Evolutionary conservation across 371 early-diverging fungal species (phyloP).

Genomic region (Mortierella sp.): DNA sequence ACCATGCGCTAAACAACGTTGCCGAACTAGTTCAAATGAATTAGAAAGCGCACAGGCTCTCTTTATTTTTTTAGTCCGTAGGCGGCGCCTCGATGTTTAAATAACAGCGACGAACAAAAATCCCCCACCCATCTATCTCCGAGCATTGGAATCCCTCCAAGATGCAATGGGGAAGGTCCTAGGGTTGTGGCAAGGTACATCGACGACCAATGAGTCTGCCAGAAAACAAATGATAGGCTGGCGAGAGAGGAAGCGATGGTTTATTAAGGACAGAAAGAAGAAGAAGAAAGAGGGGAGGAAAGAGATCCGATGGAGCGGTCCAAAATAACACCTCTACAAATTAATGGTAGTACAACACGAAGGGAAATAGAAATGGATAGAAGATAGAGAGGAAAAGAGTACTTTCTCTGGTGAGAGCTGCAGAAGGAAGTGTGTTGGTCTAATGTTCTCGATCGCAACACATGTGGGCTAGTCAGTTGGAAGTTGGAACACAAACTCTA

Average conservation of each 20-base stretch:
- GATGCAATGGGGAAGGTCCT: too few species aligned
- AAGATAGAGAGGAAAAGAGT: neutral
- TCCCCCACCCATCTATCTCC: neutral
- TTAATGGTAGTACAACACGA: conserved; percentile 3
- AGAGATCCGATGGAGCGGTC: neutral
- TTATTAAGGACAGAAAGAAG: neutral
- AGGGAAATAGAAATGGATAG: neutral
- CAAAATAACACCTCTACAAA: neutral
- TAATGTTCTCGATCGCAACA: conserved; percentile 2
- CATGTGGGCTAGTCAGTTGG: neutral
- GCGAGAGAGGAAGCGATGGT: too few species aligned
- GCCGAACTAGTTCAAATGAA: neutral
- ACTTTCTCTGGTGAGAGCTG: neutral
- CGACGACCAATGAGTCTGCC: too few species aligned
- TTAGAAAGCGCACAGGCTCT: neutral
- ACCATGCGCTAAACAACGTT: neutral
- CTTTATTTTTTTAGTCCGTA: neutral
- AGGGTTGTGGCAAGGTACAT: too few species aligned
- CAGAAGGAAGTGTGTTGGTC: neutral
- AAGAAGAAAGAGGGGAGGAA: neutral
- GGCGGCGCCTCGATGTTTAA: neutral
- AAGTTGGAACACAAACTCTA: neutral
- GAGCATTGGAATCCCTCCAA: neutral
- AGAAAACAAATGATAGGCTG: too few species aligned
- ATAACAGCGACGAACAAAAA: neutral